Evolutionary conservation across 768 basidiomycete genomes (phyloP).

Genomic region (Mycena epipterygia): DNA sequence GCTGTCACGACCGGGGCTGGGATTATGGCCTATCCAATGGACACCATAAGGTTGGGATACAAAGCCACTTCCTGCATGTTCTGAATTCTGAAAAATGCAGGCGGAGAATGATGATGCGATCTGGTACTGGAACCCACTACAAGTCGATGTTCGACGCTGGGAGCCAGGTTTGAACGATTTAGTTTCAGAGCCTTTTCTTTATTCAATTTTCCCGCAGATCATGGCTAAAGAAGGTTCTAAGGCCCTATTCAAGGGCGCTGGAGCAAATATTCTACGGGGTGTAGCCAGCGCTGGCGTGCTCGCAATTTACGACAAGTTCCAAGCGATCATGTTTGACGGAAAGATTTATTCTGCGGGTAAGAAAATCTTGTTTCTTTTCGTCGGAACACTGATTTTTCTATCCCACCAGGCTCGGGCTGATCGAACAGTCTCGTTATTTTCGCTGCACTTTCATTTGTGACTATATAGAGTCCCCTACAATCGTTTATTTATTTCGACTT

Average conservation of each 20-base stretch:
- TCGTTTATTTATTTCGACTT: too few species aligned
- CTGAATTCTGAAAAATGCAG: constrained; percentile 49
- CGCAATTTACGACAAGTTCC: constrained; percentile 89
- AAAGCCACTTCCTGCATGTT: constrained; percentile 35
- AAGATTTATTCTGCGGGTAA: constrained; percentile 80
- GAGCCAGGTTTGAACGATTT: constrained; percentile 45
- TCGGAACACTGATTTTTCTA: neutral
- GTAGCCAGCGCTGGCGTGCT: constrained; percentile 91
- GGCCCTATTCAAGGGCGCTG: constrained; percentile 91
- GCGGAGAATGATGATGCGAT: constrained; percentile 97
- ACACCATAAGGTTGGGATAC: constrained; percentile 68
- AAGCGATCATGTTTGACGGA: constrained; percentile 77
- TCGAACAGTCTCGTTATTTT: neutral
- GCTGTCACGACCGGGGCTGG: constrained; percentile 89
- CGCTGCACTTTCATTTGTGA: neutral
- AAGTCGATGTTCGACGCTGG: constrained; percentile 88
- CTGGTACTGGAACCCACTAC: constrained; percentile 81
- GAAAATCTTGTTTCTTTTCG: neutral
- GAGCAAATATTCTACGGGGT: constrained; percentile 83
- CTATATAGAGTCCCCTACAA: too few species aligned
- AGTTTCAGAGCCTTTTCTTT: neutral
- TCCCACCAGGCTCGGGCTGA: neutral
- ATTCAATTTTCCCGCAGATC: constrained; percentile 57
- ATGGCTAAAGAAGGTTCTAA: constrained; percentile 82
- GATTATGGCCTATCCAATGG: constrained; percentile 80